These are phyloP conservation scores for Rosa persica DNA, from an alignment of 306 rosid genomes.

Conservation along the genomic window DNA sequence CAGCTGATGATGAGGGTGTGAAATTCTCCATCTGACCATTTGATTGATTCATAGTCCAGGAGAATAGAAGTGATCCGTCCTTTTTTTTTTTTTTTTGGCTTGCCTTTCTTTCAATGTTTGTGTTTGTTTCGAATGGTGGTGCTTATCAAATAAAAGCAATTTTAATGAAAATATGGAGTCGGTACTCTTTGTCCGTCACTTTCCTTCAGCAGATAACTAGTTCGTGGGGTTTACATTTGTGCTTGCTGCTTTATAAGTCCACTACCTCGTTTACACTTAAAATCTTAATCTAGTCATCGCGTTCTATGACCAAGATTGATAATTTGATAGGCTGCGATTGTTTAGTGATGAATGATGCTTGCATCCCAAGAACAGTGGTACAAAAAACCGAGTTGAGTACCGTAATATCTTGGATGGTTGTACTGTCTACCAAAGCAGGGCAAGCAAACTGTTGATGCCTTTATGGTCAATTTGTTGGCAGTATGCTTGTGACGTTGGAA, in stretches of 20 bases:
- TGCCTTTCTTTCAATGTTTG: not conserved
- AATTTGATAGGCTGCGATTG: not conserved
- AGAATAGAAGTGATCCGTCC: not conserved
- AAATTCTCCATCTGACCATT: slow-evolving; percentile 60
- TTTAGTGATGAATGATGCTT: not conserved
- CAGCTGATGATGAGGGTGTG: slow-evolving; percentile 91
- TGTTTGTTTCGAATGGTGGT: not conserved
- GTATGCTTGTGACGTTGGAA: not conserved
- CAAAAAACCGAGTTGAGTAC: not conserved
- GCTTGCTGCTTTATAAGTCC: not conserved
- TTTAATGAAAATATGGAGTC: not conserved
- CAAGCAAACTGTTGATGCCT: not conserved
- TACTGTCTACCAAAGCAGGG: not conserved
- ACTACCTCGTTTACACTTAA: not conserved
- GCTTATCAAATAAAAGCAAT: not conserved
- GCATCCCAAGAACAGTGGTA: no score
- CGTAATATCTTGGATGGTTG: not conserved
- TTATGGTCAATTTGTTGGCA: not conserved
- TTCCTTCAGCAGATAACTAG: not conserved
- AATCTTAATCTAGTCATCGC: not conserved
- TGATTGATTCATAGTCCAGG: not conserved
- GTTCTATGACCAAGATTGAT: not conserved
- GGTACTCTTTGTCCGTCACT: not conserved
- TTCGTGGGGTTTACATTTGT: not conserved
- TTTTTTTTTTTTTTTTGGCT: not conserved